Percentiles rank a stretch among this genome's conserved stretches.
phyloP scores from a whole-genome alignment of 148 eudicot species.

The Dianthus caryophyllus region DNA sequence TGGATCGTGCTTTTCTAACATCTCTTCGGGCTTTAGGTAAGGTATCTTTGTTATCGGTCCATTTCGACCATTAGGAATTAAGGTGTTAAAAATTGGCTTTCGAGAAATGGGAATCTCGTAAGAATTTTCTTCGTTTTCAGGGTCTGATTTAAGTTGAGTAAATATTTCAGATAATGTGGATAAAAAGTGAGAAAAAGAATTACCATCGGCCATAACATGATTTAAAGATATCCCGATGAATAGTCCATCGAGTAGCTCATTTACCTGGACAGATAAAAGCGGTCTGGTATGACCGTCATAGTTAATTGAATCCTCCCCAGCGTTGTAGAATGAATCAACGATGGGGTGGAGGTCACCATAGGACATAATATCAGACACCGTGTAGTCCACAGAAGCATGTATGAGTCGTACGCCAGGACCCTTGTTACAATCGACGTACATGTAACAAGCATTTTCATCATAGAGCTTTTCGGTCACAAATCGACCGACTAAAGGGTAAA shows the following conservation, averaged over 20 bases:
- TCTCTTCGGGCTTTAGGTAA: constrained; percentile 12
- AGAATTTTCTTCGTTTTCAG: neutral
- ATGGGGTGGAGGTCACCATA: neutral
- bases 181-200: neutral
- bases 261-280: neutral
- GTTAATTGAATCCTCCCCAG: neutral
- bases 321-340: neutral
- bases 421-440: neutral
- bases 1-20: neutral
- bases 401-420: neutral
- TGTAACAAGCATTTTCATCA: neutral
- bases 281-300: constrained; percentile 5
- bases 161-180: constrained; percentile 11
- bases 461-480: neutral
- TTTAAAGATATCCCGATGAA: neutral
- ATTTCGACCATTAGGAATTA: neutral
- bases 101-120: neutral
- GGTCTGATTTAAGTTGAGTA: neutral
- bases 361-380: neutral
- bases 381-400: neutral
- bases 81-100: neutral
- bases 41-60: constrained; percentile 9
- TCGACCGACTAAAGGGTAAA: neutral
- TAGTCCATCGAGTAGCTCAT: neutral
- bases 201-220: neutral